A percentile compares a stretch with the other conserved stretches of the same genome.
phyloP scores from a whole-genome alignment of 2,329 filamentous ascomycete species.

The Penicillium janthinellum region DNA sequence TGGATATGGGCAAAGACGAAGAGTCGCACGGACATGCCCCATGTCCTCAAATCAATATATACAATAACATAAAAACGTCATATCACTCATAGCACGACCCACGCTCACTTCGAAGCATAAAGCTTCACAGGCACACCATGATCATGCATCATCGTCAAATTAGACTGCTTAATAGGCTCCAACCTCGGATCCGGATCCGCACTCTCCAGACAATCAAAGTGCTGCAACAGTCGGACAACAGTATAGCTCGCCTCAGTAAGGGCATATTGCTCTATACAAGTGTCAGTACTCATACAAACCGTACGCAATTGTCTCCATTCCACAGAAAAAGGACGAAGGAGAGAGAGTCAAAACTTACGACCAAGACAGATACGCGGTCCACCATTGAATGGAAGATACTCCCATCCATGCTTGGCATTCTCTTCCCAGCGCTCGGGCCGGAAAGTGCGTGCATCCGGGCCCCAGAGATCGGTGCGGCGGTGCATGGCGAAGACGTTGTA shows the following conservation, averaged over 20 bases:
- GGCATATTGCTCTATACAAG: constrained; percentile 43
- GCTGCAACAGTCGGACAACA: constrained; percentile 41
- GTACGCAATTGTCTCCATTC: no score
- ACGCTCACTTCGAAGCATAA: constrained; percentile 19
- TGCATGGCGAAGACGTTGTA: constrained; percentile 76
- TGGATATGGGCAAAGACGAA: no score
- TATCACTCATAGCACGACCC: neutral
- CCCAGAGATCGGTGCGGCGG: constrained; percentile 57
- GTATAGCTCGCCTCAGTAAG: constrained; percentile 47
- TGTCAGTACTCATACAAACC: neutral
- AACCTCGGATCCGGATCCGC: constrained; percentile 32
- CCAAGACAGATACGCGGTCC: constrained; percentile 46
- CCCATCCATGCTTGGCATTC: constrained; percentile 37
- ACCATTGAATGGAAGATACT: constrained; percentile 43
- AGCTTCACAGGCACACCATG: constrained; percentile 33
- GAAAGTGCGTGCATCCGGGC: constrained; percentile 49
- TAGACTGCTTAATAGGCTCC: constrained; percentile 35
- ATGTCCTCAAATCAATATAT: neutral
- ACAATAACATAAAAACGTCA: neutral
- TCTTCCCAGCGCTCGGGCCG: constrained; percentile 55
- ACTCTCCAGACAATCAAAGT: constrained; percentile 40
- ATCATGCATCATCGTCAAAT: constrained; percentile 37
- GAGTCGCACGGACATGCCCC: no score
- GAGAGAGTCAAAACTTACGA: constrained; percentile 29
- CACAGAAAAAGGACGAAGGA: no score